A percentile compares a stretch with the other conserved stretches of the same genome.
phyloP scores from a whole-genome alignment of 2,329 filamentous ascomycete species.

The Nemania sp. region DNA sequence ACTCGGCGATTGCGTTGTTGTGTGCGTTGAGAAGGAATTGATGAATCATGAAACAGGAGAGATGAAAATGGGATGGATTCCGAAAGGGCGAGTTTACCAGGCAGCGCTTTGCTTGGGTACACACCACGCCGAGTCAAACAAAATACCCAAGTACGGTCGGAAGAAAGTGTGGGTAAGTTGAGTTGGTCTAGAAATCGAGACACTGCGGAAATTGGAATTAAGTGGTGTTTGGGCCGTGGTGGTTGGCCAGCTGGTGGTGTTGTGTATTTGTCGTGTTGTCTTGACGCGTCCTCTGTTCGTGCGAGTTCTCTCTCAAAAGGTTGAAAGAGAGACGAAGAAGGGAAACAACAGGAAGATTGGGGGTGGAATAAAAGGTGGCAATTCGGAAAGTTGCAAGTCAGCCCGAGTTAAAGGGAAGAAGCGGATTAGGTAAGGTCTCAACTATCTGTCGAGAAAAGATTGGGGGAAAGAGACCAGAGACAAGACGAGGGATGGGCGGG shows the following conservation, averaged over 20 bases:
- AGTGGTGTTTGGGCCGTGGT: constrained; percentile 5
- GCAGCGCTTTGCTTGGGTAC: constrained; percentile 1
- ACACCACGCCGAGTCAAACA: constrained; percentile 17
- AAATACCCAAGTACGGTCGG: background rate
- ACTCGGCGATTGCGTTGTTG: background rate
- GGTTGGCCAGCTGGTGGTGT: background rate
- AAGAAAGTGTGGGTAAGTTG: background rate
- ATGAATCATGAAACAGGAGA: background rate
- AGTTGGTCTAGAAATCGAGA: background rate
- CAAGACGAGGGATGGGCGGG: constrained; percentile 5
- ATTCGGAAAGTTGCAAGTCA: constrained; percentile 3
- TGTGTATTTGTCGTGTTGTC: background rate
- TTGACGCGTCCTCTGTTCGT: constrained; percentile 21
- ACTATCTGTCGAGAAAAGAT: background rate
- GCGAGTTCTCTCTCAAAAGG: background rate
- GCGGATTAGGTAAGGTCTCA: background rate
- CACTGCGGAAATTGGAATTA: constrained; percentile 16
- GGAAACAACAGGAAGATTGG: no score
- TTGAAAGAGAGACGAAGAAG: background rate
- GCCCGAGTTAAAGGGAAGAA: background rate
- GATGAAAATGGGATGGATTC: background rate
- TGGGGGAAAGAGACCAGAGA: background rate
- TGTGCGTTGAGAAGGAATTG: constrained; percentile 12
- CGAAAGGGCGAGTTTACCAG: constrained; percentile 16
- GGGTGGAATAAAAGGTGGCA: background rate